A percentile compares a stretch with the other conserved stretches of the same genome.
These are phyloP conservation scores for Sistotremastrum niveocremeum DNA, from an alignment of 768 basidiomycete species.

Conservation along the genomic window DNA sequence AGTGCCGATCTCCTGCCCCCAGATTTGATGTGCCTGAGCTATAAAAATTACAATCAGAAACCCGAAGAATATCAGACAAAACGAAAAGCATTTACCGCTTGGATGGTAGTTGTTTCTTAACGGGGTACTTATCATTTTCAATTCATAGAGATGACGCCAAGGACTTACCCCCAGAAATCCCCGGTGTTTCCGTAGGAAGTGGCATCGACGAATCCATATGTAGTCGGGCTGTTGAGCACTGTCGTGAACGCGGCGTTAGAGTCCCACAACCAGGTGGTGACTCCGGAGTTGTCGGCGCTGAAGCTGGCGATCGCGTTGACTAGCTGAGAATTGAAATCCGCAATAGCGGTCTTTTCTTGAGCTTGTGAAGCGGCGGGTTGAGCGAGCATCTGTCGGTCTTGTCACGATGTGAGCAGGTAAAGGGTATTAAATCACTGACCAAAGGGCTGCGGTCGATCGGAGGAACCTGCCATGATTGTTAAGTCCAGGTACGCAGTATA, in stretches of 20 bases:
- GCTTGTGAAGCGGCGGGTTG: conserved; percentile 26
- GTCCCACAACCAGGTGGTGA: conserved; percentile 37
- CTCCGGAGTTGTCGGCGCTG: conserved; percentile 30
- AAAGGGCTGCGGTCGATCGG: not conserved
- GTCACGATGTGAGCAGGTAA: conserved; percentile 3
- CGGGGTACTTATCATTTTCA: too few relatives aligned
- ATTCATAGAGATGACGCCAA: too few relatives aligned
- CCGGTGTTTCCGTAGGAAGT: conserved; percentile 30
- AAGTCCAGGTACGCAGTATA: conserved; percentile 33
- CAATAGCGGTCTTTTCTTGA: conserved; percentile 32
- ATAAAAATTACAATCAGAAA: too few relatives aligned
- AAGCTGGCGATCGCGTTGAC: conserved; percentile 27
- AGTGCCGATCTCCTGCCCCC: too few relatives aligned
- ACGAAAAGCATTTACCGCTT: too few relatives aligned
- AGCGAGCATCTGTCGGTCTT: conserved; percentile 30
- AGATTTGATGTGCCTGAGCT: too few relatives aligned
- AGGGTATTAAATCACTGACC: not conserved
- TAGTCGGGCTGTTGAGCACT: conserved; percentile 32
- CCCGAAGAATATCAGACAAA: too few relatives aligned
- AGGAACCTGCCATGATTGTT: conserved; percentile 24
- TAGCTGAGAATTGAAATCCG: conserved; percentile 38
- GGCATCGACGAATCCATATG: conserved; percentile 44
- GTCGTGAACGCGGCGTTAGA: conserved; percentile 33
- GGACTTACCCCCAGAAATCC: conserved; percentile 41
- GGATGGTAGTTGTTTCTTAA: too few relatives aligned